Evolutionary conservation across 1,139 yeast genomes (phyloP), one percentile per base, ranked within the genome.

Genomic region (Taphrina pruni): DNA sequence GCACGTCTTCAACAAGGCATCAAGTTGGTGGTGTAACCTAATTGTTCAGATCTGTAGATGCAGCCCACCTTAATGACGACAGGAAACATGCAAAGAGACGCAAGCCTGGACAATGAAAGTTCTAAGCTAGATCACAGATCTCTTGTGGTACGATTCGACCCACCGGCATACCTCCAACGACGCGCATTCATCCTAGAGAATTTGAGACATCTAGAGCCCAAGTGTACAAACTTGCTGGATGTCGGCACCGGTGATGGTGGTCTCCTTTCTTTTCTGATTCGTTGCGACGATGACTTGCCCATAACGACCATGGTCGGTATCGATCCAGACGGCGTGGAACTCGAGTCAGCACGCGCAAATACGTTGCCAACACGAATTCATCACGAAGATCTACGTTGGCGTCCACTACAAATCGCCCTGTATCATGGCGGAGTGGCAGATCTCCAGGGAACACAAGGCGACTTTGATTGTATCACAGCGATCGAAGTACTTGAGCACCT

Each of bases 401-500:
- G 67, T 1, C 57, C 62, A 2, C 38, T 67, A 20, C 32, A 51
- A 20, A 32, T 54, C 6, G 46, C 35, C 14, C 7, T 67, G 4
- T 52, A 36, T 9, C 64, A 32, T 8, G 70, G 70, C 6, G 67
- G 60, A 11, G 45, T 61, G 32, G 41, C 46, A 38, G 52, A 67
- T 17, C 43, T 67, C 14, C 56, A 20, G 9, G 43, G 36, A 7
- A 50, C 14, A 54, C 51, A 4, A 6, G 32, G 41, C 20, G 26
- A 20, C 7, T 55, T 43, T 41, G 70, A 67, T n/a, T 67, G 64
- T 21, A 43, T 67, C n/a, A 66, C 65, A 11, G 70, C 70, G 12
- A 61, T 57, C n/a, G 70, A 67, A 38, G 66, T 67, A 20, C 43
- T 67, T 9, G 70, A 67, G 38, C 70, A 67, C 55, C 54, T 61